A percentile compares a stretch with the other conserved stretches of the same genome.
Conservation (phyloP, 2,329 filamentous ascomycete species). For the Fusarium tjaetaba region DNA sequence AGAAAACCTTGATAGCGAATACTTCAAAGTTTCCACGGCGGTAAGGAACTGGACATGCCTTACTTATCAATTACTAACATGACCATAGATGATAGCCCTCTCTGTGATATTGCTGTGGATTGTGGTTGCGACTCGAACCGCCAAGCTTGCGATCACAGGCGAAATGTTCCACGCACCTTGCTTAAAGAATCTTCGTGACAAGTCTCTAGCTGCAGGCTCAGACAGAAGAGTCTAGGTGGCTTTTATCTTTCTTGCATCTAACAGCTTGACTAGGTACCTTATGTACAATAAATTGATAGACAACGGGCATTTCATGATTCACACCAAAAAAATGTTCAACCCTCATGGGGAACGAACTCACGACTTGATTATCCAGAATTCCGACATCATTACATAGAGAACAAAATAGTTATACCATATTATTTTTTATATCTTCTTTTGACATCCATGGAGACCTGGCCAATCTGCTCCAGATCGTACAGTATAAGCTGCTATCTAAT, state of each 20-base stretch:
- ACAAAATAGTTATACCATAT: neutral
- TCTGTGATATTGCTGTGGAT: constrained; percentile 55
- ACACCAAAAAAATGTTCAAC: neutral
- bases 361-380: neutral
- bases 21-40: constrained; percentile 55
- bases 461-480: neutral
- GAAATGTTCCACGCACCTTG: constrained; percentile 59
- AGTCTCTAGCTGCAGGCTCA: constrained; percentile 41
- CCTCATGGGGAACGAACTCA: too few species aligned
- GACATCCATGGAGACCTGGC: too few species aligned
- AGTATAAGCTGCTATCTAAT: constrained; percentile 34
- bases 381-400: neutral
- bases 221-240: constrained; percentile 43
- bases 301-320: neutral
- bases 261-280: too few species aligned
- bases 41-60: constrained; percentile 29
- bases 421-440: neutral
- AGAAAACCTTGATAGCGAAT: constrained; percentile 53
- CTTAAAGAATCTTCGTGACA: constrained; percentile 51
- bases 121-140: constrained; percentile 52
- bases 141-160: constrained; percentile 51
- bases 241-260: neutral
- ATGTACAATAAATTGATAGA: neutral
- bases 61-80: constrained; percentile 8
- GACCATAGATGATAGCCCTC: constrained; percentile 52